Evolutionary conservation across 495 filamentous ascomycete species (phyloP).

Genomic region (Lepraria neglecta): DNA sequence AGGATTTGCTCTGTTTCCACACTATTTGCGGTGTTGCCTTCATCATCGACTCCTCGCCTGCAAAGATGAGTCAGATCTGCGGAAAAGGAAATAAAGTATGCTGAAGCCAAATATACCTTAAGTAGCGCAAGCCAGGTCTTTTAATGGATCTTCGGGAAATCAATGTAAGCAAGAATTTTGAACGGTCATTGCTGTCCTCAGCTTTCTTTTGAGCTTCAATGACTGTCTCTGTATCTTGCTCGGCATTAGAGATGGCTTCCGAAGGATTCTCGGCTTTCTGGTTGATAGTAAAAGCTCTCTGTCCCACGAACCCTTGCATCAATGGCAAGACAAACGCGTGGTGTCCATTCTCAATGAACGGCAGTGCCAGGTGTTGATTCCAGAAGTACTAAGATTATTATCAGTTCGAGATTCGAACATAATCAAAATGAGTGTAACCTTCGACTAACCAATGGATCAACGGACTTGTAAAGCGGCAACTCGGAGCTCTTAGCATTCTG

Average conservation of each 20-base stretch:
- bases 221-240: slow-evolving; percentile 13
- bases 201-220: slow-evolving; percentile 11
- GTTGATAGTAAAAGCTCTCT: slow-evolving; percentile 67
- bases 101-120: slow-evolving; percentile 31
- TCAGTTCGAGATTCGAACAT: neutral
- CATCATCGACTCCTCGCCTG: slow-evolving; percentile 82
- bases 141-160: slow-evolving; percentile 80
- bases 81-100: too few relatives aligned
- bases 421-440: neutral
- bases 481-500: slow-evolving; percentile 38
- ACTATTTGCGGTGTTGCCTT: slow-evolving; percentile 78
- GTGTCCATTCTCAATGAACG: slow-evolving; percentile 66
- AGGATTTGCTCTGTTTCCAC: slow-evolving; percentile 95
- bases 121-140: slow-evolving; percentile 80
- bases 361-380: slow-evolving; percentile 70
- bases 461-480: slow-evolving; percentile 59
- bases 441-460: slow-evolving; percentile 61
- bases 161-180: slow-evolving; percentile 66
- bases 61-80: neutral
- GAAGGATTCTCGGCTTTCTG: slow-evolving; percentile 28
- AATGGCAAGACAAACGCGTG: slow-evolving; percentile 67
- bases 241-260: slow-evolving; percentile 8
- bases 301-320: slow-evolving; percentile 93
- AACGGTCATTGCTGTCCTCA: neutral
- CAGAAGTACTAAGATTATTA: slow-evolving; percentile 66